Evolutionary conservation across 371 early-diverging fungal genomes (phyloP), one percentile per base, ranked within the genome.

Genomic region (Syncephalis fuscata): DNA sequence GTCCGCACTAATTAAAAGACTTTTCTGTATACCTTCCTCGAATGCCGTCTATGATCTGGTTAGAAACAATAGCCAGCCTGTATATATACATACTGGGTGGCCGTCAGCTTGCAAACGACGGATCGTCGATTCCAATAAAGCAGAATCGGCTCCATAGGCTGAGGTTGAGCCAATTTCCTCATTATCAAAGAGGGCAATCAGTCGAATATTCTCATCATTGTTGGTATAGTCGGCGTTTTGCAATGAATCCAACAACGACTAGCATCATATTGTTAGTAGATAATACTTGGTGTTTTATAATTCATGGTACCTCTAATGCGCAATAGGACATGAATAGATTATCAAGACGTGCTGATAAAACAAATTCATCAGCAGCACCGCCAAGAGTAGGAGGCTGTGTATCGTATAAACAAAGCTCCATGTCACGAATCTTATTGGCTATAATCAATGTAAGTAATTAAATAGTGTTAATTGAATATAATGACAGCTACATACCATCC

Each of bases 81-180:
- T 32, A 32, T 7, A 32, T 32, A 11, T 4, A 37, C 20, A 11
- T 46, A 46, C 42, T 3, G 36, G 22, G 16, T 32, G n/a, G 8
- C 26, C 51, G 24, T 9, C 48, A 70, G 58, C 25, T 64, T 54
- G 11, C 65, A 65, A 19, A 44, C 88, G 72, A 48, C 76, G 72
- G 36, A 89, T 56, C 5, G 82, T 73, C 9, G 71, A 56, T 42
- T 83, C 88, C 39, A 94, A 65, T 52, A 94, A 64, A 49, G 83
- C 80, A 7, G 92, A 92, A 57, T 85, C 85, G 16, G 98, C 98
- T 40, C 98, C 98, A 53, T 89, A 80, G 3, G 92, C 92, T 20
- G 92, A 83, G n/a, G 61, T 62, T 27, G 92, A 91, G n/a, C 98
- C 98, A 41, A 96, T 76, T 57, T 98, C 98, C 67, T 98, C 98